phyloP scores from a whole-genome alignment of 2,329 filamentous ascomycete species.

The Calonectria hawksworthii region DNA sequence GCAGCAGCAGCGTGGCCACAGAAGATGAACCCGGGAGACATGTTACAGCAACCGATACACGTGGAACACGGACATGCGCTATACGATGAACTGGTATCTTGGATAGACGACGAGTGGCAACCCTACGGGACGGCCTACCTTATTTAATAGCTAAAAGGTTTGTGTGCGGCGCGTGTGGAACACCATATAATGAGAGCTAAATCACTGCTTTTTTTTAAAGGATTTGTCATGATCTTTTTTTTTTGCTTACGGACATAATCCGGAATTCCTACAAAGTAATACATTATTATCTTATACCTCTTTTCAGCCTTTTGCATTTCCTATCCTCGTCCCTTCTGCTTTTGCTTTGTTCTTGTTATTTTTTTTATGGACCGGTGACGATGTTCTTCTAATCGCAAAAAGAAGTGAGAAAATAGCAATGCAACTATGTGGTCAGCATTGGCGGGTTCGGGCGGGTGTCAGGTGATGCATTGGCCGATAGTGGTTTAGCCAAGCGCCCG shows the following conservation, averaged over 20 bases:
- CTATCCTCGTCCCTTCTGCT: background rate
- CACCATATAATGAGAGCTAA: background rate
- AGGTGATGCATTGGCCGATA: slow-evolving; percentile 8
- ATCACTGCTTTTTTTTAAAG: background rate
- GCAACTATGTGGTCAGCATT: slow-evolving; percentile 6
- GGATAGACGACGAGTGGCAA: slow-evolving; percentile 56
- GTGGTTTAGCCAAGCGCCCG: background rate
- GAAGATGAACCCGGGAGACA: slow-evolving; percentile 35
- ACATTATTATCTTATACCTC: background rate
- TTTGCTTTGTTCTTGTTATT: background rate
- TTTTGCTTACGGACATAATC: background rate
- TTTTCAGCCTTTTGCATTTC: background rate
- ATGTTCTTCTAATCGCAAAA: background rate
- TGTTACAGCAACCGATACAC: slow-evolving; percentile 43
- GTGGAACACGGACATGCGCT: slow-evolving; percentile 49
- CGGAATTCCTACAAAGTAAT: background rate
- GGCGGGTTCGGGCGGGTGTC: background rate
- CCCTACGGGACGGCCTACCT: slow-evolving; percentile 45
- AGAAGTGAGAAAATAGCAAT: slow-evolving; percentile 3
- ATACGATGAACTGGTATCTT: slow-evolving; percentile 54
- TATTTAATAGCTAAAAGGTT: slow-evolving; percentile 24
- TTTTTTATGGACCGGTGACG: background rate
- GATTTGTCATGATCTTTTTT: too few species aligned
- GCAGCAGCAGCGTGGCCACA: slow-evolving; percentile 30
- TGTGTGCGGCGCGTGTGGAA: background rate